Percentiles rank a stretch among this genome's conserved stretches.
These are phyloP conservation scores for Verticillium nonalfalfae DNA, from an alignment of 2,329 filamentous ascomycete species.

Conservation along the genomic window DNA sequence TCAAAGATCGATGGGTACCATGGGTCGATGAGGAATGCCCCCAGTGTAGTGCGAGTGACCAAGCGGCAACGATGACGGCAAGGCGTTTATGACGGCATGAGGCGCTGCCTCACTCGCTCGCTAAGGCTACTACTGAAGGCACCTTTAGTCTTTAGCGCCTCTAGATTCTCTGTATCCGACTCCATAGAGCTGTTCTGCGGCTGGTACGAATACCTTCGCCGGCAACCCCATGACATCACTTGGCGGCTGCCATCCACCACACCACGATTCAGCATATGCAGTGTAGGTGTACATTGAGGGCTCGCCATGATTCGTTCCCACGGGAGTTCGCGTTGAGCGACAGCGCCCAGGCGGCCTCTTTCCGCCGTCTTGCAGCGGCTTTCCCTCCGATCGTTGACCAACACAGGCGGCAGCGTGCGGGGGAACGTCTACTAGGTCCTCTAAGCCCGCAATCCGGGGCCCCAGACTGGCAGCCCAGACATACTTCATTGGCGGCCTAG, in stretches of 20 bases:
- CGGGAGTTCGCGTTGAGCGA: neutral
- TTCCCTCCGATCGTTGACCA: neutral
- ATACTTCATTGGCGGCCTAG: neutral
- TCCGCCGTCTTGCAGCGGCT: neutral
- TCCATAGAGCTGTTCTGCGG: too few species aligned
- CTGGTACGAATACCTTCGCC: too few species aligned
- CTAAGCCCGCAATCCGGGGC: neutral
- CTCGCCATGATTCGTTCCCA: neutral
- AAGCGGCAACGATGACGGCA: too few species aligned
- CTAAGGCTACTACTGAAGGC: too few species aligned
- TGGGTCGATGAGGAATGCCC: too few species aligned
- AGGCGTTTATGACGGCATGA: too few species aligned
- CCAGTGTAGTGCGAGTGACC: too few species aligned
- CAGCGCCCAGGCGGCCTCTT: neutral
- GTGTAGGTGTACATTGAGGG: neutral
- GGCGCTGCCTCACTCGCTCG: too few species aligned
- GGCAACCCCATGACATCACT: neutral
- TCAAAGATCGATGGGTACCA: too few species aligned
- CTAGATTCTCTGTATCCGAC: too few species aligned
- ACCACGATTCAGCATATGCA: neutral
- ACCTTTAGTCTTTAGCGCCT: too few species aligned
- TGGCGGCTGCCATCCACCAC: neutral
- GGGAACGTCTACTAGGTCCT: neutral
- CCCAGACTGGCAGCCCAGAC: neutral
- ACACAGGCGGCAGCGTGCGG: neutral